A percentile compares a stretch with the other conserved stretches of the same genome.
Conservation (phyloP, 192 early-diverging fungal genomes). For the Coemansia sp. region DNA sequence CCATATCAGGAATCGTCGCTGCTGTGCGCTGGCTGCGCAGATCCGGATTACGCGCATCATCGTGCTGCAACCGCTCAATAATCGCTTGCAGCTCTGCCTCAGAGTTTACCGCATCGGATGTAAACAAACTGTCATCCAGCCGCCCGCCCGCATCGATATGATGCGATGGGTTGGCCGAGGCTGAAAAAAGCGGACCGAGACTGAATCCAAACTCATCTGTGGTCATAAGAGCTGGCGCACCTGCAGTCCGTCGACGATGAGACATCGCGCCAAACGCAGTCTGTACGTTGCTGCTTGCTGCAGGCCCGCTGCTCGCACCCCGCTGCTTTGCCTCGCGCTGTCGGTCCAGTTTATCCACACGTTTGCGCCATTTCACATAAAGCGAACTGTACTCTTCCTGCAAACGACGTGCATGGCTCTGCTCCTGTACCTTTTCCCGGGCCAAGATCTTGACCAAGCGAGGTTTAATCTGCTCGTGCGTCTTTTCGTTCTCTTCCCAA, state of each 20-base stretch:
- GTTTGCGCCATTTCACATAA: slow-evolving; percentile 44
- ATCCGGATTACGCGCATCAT: slow-evolving; percentile 71
- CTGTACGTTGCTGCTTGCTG: background rate
- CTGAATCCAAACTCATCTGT: slow-evolving; percentile 48
- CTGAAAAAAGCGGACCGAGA: slow-evolving; percentile 39
- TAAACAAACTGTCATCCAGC: slow-evolving; percentile 47
- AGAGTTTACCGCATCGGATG: slow-evolving; percentile 71
- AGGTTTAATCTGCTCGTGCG: slow-evolving; percentile 25
- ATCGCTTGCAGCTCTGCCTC: slow-evolving; percentile 78
- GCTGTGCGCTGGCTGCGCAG: slow-evolving; percentile 68
- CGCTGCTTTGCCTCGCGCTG: slow-evolving; percentile 44
- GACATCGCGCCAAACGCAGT: slow-evolving; percentile 10
- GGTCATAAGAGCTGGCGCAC: background rate
- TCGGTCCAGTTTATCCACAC: slow-evolving; percentile 46
- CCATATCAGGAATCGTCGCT: slow-evolving; percentile 73
- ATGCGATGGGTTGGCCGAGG: slow-evolving; percentile 19
- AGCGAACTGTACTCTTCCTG: slow-evolving; percentile 44
- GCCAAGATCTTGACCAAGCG: slow-evolving; percentile 24
- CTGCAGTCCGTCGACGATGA: slow-evolving; percentile 15
- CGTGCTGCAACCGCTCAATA: slow-evolving; percentile 68
- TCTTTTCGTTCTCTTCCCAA: slow-evolving; percentile 33
- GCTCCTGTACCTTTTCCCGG: slow-evolving; percentile 18
- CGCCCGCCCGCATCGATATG: slow-evolving; percentile 8
- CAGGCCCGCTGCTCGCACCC: slow-evolving; percentile 6
- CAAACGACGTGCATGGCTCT: slow-evolving; percentile 19